Conservation (phyloP, 78 protist genomes). For the Tieghemostelium lacteum region DNA sequence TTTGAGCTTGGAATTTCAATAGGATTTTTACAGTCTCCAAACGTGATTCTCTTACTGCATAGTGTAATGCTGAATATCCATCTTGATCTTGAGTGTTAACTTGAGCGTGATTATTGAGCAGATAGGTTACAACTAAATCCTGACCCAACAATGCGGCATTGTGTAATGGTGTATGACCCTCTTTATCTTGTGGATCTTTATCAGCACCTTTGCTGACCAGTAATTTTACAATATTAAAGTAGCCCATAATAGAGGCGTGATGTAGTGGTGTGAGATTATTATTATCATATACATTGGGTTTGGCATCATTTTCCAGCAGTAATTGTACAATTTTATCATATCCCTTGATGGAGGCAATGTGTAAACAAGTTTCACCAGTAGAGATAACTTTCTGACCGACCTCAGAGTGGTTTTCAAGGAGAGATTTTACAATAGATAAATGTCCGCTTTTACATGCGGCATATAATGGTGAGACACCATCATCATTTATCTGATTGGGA, state of each 20-base stretch:
- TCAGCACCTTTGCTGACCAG: constrained; percentile 26
- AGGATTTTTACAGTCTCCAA: constrained; percentile 53
- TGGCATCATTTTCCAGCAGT: constrained; percentile 41
- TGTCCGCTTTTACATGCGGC: constrained; percentile 59
- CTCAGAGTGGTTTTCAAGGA: constrained; percentile 42
- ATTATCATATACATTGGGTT: constrained; percentile 16
- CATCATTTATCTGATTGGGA: constrained; percentile 53
- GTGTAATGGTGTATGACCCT: constrained; percentile 79
- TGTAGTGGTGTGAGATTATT: constrained; percentile 54
- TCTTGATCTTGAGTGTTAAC: constrained; percentile 57
- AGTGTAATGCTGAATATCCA: constrained; percentile 58
- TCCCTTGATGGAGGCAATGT: constrained; percentile 67
- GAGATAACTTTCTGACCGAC: constrained; percentile 2
- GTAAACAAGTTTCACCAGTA: constrained; percentile 48
- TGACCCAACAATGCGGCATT: constrained; percentile 76
- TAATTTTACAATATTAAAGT: constrained; percentile 20
- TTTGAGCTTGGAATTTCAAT: constrained; percentile 14
- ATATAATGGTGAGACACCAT: constrained; percentile 47
- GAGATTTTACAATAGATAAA: constrained; percentile 6
- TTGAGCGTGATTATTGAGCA: constrained; percentile 27
- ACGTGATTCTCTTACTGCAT: constrained; percentile 73
- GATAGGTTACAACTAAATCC: constrained; percentile 14
- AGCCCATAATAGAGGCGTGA: constrained; percentile 64
- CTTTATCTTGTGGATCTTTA: constrained; percentile 22
- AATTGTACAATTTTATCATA: constrained; percentile 42